Conservation (phyloP, 2,329 filamentous ascomycete genomes). For the Colletotrichum liriopes region DNA sequence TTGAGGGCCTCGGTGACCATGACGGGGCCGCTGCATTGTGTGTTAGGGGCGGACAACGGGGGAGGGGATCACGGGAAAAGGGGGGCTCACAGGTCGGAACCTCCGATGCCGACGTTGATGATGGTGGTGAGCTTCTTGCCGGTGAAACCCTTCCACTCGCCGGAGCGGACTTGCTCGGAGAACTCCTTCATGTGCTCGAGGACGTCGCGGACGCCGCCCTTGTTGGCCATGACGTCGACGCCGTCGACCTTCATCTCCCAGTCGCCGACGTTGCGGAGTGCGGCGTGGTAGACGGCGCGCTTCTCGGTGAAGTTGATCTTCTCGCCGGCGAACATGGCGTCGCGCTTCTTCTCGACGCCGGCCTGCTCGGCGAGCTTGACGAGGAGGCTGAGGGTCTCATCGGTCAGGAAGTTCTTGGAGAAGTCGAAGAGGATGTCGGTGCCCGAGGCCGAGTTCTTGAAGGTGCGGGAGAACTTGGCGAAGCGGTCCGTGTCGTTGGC, state of each 20-base stretch:
- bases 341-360: conserved; percentile 90
- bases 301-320: conserved; percentile 99
- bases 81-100: conserved; percentile 90
- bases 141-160: conserved; percentile 96
- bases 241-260: conserved; percentile 89
- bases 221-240: conserved; percentile 90
- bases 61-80: not conserved
- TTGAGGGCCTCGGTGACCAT: conserved; percentile 99
- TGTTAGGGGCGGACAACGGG: conserved; percentile 33
- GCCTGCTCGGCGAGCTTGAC: conserved; percentile 94
- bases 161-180: conserved; percentile 92
- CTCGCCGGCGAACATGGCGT: conserved; percentile 97
- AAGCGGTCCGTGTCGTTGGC: conserved; percentile 90
- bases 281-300: conserved; percentile 95
- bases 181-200: conserved; percentile 99
- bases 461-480: conserved; percentile 88
- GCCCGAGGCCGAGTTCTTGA: conserved; percentile 82
- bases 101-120: conserved; percentile 97
- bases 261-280: conserved; percentile 90
- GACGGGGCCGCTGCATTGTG: conserved; percentile 82
- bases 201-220: conserved; percentile 91
- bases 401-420: conserved; percentile 97
- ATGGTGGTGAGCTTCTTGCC: conserved; percentile 98
- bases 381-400: conserved; percentile 90
- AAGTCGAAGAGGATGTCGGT: conserved; percentile 97